A percentile compares a stretch with the other conserved stretches of the same genome.
These are phyloP conservation scores for Kwoniella europaea DNA, from an alignment of 768 basidiomycete species.

Conservation along the genomic window DNA sequence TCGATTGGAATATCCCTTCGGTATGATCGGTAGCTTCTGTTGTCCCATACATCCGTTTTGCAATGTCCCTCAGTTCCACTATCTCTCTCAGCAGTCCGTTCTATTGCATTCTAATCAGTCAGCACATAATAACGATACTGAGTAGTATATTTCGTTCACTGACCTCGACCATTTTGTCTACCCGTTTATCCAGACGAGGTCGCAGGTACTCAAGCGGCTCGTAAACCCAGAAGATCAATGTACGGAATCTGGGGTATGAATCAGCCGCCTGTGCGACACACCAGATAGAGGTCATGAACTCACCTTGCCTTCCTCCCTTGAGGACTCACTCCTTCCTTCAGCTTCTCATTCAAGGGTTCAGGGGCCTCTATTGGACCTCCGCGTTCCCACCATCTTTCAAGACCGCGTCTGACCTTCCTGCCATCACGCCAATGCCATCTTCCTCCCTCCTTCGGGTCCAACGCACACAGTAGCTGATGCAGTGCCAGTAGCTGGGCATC, in stretches of 20 bases:
- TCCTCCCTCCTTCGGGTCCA: constrained; percentile 75
- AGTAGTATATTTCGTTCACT: constrained; percentile 21
- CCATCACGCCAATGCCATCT: constrained; percentile 98
- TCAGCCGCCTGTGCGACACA: constrained; percentile 1
- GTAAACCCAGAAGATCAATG: constrained; percentile 89
- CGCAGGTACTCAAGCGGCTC: constrained; percentile 70
- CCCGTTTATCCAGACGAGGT: constrained; percentile 73
- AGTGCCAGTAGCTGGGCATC: constrained; percentile 61
- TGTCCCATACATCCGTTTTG: constrained; percentile 44
- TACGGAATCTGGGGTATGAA: constrained; percentile 68
- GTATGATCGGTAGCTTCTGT: constrained; percentile 37
- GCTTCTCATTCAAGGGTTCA: constrained; percentile 60
- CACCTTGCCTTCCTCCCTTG: constrained; percentile 24
- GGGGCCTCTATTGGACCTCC: constrained; percentile 68
- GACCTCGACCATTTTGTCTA: constrained; percentile 89
- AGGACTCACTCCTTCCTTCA: background rate
- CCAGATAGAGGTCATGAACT: background rate
- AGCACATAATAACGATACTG: too few relatives aligned
- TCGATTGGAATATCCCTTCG: constrained; percentile 89
- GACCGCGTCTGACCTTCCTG: constrained; percentile 80
- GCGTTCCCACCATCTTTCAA: constrained; percentile 76
- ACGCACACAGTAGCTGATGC: constrained; percentile 67
- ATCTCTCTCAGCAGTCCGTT: constrained; percentile 81
- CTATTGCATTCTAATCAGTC: constrained; percentile 15
- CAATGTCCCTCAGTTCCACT: constrained; percentile 61